Conservation (phyloP, 2,329 filamentous ascomycete species). For the Alternaria triticina region DNA sequence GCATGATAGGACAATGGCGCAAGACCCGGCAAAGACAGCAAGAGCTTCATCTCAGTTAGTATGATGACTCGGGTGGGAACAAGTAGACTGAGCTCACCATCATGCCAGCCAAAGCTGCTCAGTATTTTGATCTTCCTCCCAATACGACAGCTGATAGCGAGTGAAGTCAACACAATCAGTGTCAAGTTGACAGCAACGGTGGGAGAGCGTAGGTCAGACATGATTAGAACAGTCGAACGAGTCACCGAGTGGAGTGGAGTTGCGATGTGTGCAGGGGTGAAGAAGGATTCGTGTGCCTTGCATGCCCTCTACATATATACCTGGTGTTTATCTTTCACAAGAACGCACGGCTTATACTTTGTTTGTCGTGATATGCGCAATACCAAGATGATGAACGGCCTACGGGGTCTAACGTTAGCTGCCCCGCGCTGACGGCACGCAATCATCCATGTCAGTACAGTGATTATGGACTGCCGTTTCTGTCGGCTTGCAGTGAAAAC, state of each 20-base stretch:
- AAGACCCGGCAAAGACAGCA: constrained; percentile 29
- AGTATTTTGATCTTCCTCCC: constrained; percentile 31
- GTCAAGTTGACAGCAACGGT: constrained; percentile 34
- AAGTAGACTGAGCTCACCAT: constrained; percentile 22
- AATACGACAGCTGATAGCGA: constrained; percentile 30
- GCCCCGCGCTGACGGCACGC: neutral
- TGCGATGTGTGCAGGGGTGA: neutral
- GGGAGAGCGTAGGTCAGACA: constrained; percentile 20
- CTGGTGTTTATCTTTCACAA: neutral
- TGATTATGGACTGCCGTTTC: neutral
- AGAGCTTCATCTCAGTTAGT: constrained; percentile 23
- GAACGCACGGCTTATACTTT: neutral
- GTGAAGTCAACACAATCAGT: constrained; percentile 31
- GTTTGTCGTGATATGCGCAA: neutral
- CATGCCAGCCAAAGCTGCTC: constrained; percentile 33
- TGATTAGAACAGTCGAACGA: neutral
- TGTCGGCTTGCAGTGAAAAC: neutral
- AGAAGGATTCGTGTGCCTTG: neutral
- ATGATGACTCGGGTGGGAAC: neutral
- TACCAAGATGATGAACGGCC: neutral
- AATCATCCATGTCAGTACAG: neutral
- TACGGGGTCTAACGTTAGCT: neutral
- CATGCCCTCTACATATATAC: neutral
- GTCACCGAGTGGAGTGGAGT: neutral
- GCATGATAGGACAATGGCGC: constrained; percentile 32